phyloP scores from a whole-genome alignment of 2,329 filamentous ascomycete genomes.

The Aureobasidium sp. region DNA sequence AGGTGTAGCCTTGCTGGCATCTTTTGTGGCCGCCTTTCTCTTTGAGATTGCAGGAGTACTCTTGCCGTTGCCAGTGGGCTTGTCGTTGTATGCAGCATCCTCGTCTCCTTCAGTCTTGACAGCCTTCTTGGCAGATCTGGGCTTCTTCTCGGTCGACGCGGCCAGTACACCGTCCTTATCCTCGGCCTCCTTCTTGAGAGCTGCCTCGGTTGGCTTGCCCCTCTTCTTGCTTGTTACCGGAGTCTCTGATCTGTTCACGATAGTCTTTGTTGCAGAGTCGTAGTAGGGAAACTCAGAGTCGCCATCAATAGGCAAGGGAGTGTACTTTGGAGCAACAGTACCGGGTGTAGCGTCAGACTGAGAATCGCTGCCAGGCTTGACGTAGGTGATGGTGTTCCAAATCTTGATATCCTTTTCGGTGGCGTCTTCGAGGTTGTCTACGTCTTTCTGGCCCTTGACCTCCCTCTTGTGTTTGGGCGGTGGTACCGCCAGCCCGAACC shows the following conservation, averaged over 20 bases:
- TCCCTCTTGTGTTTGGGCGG: background rate
- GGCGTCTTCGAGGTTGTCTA: background rate
- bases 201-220: background rate
- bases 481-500: constrained; percentile 18
- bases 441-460: constrained; percentile 13
- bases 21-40: background rate
- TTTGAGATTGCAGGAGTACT: background rate
- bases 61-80: background rate
- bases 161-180: background rate
- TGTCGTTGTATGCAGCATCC: background rate
- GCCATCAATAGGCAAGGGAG: background rate
- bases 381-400: background rate
- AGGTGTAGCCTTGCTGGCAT: background rate
- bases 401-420: background rate
- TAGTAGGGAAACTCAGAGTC: background rate
- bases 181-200: background rate
- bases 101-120: background rate
- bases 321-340: background rate
- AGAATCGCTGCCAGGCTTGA: background rate
- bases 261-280: background rate
- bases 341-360: background rate
- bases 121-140: background rate
- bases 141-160: background rate
- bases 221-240: background rate
- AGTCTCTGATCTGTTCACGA: background rate